These are phyloP conservation scores for Boletus reticulatus DNA, from an alignment of 768 basidiomycete genomes.

Conservation along the genomic window DNA sequence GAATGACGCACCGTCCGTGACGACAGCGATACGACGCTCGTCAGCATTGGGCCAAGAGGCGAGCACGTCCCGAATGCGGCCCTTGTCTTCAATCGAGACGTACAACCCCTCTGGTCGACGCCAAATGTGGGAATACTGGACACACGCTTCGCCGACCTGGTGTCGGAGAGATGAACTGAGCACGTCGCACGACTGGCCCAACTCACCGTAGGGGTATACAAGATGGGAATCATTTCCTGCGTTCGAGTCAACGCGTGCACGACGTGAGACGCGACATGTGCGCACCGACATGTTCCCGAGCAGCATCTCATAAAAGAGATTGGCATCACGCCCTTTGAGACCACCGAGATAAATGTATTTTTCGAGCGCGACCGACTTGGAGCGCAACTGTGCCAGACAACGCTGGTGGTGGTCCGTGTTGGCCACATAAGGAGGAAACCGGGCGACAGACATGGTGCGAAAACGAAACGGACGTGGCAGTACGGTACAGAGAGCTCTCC, in stretches of 20 bases:
- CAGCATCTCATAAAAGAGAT: slow-evolving; percentile 65
- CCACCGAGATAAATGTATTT: slow-evolving; percentile 71
- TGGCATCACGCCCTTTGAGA: slow-evolving; percentile 59
- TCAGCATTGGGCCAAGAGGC: slow-evolving; percentile 46
- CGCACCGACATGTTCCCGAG: slow-evolving; percentile 58
- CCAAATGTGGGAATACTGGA: slow-evolving; percentile 70
- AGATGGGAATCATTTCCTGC: slow-evolving; percentile 59
- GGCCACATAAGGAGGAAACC: slow-evolving; percentile 48
- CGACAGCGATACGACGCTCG: slow-evolving; percentile 64
- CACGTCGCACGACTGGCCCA: slow-evolving; percentile 6
- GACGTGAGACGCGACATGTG: background rate
- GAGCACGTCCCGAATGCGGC: slow-evolving; percentile 57
- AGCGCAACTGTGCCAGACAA: slow-evolving; percentile 55
- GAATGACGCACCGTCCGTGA: slow-evolving; percentile 61
- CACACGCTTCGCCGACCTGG: slow-evolving; percentile 67
- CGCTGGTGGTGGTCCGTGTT: slow-evolving; percentile 53
- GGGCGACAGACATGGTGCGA: slow-evolving; percentile 29
- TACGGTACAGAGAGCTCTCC: background rate
- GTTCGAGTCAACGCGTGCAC: no score
- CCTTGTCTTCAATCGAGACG: slow-evolving; percentile 66
- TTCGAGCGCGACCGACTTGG: slow-evolving; percentile 55
- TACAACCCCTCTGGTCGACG: slow-evolving; percentile 58
- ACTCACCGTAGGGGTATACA: slow-evolving; percentile 72
- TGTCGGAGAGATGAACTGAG: no score
- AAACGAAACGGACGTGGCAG: slow-evolving; percentile 1